These are phyloP conservation scores for Microsporum canis DNA, from an alignment of 2,329 filamentous ascomycete genomes.

Conservation along the genomic window DNA sequence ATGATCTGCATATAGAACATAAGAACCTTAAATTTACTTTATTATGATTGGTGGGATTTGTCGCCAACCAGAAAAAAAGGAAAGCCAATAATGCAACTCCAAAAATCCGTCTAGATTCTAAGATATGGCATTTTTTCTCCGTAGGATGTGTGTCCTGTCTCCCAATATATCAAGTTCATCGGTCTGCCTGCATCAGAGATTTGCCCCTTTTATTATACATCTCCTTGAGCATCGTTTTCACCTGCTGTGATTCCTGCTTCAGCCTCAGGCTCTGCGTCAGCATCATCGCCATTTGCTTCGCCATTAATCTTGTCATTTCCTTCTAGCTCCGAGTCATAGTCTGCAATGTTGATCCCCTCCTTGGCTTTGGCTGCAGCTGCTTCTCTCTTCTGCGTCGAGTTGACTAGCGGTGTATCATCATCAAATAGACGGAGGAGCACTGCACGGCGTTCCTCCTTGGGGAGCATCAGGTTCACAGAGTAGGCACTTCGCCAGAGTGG, in stretches of 20 bases:
- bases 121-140: neutral
- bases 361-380: constrained; percentile 13
- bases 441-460: constrained; percentile 87
- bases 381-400: constrained; percentile 34
- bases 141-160: neutral
- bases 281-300: neutral
- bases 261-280: neutral
- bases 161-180: too few species aligned
- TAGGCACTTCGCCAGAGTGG: constrained; percentile 90
- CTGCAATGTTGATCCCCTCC: constrained; percentile 4
- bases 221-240: neutral
- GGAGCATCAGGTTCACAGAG: constrained; percentile 91
- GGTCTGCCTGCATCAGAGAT: too few species aligned
- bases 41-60: neutral
- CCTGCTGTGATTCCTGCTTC: neutral
- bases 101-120: neutral
- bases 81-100: neutral
- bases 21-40: neutral
- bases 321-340: neutral
- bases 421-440: constrained; percentile 89
- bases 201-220: neutral
- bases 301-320: neutral
- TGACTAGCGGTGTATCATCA: constrained; percentile 73
- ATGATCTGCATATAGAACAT: neutral
- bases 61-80: neutral